Conservation (phyloP, 179 eudicot species). For the Beta lomatogona region DNA sequence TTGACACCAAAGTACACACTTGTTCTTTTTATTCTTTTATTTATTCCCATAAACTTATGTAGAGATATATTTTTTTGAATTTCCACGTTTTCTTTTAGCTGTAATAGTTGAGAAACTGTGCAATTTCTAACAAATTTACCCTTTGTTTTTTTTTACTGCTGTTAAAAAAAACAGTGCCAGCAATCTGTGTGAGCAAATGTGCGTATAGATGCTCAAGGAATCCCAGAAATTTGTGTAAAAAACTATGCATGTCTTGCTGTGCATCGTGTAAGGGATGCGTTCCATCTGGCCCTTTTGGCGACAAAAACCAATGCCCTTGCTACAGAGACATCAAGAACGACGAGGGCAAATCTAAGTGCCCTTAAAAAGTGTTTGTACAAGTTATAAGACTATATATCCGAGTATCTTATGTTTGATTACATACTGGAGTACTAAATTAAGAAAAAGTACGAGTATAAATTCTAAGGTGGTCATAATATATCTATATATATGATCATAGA, state of each 20-base stretch:
- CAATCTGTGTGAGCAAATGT: neutral
- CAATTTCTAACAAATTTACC: neutral
- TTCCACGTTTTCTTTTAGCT: neutral
- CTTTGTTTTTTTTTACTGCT: neutral
- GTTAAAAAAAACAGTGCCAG: neutral
- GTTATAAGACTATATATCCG: neutral
- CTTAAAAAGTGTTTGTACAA: neutral
- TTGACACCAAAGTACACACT: too few relatives aligned
- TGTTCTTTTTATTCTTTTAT: too few relatives aligned
- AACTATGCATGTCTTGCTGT: conserved; percentile 2
- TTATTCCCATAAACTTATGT: too few relatives aligned
- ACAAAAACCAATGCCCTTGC: conserved; percentile 13
- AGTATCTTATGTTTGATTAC: too few relatives aligned
- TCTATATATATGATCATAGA: too few relatives aligned
- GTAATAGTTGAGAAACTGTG: too few relatives aligned
- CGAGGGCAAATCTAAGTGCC: conserved; percentile 7
- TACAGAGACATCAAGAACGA: conserved; percentile 17
- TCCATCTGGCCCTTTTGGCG: conserved; percentile 4
- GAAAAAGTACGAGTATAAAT: too few relatives aligned
- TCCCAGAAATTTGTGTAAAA: conserved; percentile 17
- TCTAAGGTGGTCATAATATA: too few relatives aligned
- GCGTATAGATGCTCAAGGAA: conserved; percentile 22
- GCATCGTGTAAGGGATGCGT: neutral
- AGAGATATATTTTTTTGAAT: too few relatives aligned
- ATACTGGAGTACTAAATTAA: too few relatives aligned